Percentiles rank a stretch among this genome's conserved stretches.
These are phyloP conservation scores for Pseudozyma sp. DNA, from an alignment of 1,284 basidiomycete species.

Conservation along the genomic window DNA sequence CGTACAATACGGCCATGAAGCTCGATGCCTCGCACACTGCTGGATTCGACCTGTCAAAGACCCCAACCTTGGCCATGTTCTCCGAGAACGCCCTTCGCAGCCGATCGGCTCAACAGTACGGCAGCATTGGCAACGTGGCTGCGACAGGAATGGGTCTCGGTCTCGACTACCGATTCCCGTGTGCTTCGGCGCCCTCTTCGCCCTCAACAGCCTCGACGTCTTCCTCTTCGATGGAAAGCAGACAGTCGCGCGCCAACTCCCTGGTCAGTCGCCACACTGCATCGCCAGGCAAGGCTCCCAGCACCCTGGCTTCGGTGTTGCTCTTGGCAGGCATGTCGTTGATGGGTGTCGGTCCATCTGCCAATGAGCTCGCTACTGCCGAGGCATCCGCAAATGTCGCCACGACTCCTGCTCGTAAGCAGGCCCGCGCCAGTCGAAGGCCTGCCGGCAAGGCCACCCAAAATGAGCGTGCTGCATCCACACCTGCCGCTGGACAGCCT, in stretches of 20 bases:
- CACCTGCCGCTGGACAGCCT: constrained; percentile 30
- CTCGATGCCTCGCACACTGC: constrained; percentile 20
- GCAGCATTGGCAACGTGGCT: constrained; percentile 11
- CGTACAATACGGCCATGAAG: constrained; percentile 14
- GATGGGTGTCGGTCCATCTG: constrained; percentile 31
- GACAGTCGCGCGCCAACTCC: constrained; percentile 16
- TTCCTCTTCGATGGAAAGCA: constrained; percentile 29
- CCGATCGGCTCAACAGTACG: constrained; percentile 22
- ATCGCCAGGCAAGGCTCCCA: constrained; percentile 14
- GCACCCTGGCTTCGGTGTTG: constrained; percentile 23
- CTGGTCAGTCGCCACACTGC: constrained; percentile 7
- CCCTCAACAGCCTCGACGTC: constrained; percentile 42
- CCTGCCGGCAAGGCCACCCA: constrained; percentile 1
- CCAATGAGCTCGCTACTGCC: constrained; percentile 15
- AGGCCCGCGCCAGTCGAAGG: constrained; percentile 23
- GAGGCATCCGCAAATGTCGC: constrained; percentile 10
- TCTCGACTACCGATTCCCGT: constrained; percentile 38
- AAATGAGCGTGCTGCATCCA: constrained; percentile 9
- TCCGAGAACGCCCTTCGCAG: constrained; percentile 35
- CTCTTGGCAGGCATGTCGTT: constrained; percentile 38
- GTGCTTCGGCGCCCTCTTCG: constrained; percentile 37
- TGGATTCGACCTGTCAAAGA: constrained; percentile 40
- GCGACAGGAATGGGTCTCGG: constrained; percentile 31
- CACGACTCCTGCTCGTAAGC: constrained; percentile 16
- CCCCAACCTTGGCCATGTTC: constrained; percentile 47